Evolutionary conservation across 1,139 yeast genomes (phyloP), one percentile per base, ranked within the genome.

Genomic region (Candida glucosophila): DNA sequence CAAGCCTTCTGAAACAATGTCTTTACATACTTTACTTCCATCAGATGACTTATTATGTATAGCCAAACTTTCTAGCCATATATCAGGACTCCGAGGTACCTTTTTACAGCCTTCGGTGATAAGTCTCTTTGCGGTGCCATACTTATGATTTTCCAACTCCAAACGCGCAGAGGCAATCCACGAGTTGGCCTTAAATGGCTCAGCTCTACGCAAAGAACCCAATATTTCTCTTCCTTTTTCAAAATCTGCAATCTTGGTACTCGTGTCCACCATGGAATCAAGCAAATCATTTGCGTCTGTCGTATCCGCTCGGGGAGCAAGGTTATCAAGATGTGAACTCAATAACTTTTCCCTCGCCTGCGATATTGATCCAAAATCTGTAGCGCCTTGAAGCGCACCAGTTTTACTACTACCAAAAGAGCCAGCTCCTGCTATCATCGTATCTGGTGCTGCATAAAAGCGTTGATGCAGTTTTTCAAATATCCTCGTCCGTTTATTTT

Each of bases 161-260:
- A 86, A 48, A 25, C 86, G 54, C 0, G 95, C 93, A 19, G 88
- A 73, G 0, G 93, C 85, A 15, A 90, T 81, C 95, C 96, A 90
- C 8, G 85, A 83, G 26, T 72, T 70, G 0, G 94, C 69, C 31
- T 77, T 78, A 23, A 58, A 52, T 0, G 97, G 95, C 39, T 82
- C 79, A 0, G 86, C 58, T 36, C 70, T 74, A 17, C 92, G 63
- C 31, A 82, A 65, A 2, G 92, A 77, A 6, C 70, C 57, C 25
- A 86, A 58, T n/a, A 85, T 58, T 3, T 63, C 47, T 19, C 93
- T 53, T 14, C 77, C 72, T 31, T 73, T 72, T 21, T 63, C 59
- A 5, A 73, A 52, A 37, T 82, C 90, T 0, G 34, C 45, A 23
- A 40, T 27, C 30, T 37, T 23, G 46, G 53, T 26, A 55, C 49